Conservation (phyloP, 208 protist species). For the Herpetomonas samuelpessoai region DNA sequence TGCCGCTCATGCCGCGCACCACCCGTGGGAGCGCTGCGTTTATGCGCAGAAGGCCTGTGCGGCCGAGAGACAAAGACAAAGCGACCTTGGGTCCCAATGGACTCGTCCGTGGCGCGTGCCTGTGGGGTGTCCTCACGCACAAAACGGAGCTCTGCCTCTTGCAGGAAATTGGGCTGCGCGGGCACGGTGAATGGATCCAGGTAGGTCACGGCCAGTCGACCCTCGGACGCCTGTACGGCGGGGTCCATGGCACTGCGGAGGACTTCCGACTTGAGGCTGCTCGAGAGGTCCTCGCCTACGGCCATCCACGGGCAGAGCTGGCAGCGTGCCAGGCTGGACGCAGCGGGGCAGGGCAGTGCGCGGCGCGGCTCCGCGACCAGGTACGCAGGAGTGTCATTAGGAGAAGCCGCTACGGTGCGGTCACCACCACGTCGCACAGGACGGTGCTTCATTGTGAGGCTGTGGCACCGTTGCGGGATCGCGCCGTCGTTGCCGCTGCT, state of each 20-base stretch:
- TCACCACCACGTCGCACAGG: too few species aligned
- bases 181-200: constrained; percentile 39
- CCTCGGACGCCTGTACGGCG: not conserved
- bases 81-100: not conserved
- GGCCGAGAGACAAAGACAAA: constrained; percentile 16
- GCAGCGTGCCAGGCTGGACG: constrained; percentile 23
- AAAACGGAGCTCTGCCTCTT: constrained; percentile 54
- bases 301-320: constrained; percentile 78
- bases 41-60: not conserved
- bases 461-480: not conserved
- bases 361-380: constrained; percentile 8
- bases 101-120: not conserved
- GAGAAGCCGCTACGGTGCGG: too few species aligned
- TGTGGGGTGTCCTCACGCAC: not conserved
- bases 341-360: constrained; percentile 29
- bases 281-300: constrained; percentile 19
- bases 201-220: constrained; percentile 19
- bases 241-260: constrained; percentile 6
- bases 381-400: too few species aligned
- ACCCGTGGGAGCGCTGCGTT: not conserved
- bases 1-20: too few species aligned
- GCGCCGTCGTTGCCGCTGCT: not conserved
- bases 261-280: constrained; percentile 31
- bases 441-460: too few species aligned
- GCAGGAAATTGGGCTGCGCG: constrained; percentile 30